Evolutionary conservation across 225 moss, liverwort and hornwort species (phyloP), one percentile per base, ranked within the genome.

Genomic region (Physcomitrellopsis africana): DNA sequence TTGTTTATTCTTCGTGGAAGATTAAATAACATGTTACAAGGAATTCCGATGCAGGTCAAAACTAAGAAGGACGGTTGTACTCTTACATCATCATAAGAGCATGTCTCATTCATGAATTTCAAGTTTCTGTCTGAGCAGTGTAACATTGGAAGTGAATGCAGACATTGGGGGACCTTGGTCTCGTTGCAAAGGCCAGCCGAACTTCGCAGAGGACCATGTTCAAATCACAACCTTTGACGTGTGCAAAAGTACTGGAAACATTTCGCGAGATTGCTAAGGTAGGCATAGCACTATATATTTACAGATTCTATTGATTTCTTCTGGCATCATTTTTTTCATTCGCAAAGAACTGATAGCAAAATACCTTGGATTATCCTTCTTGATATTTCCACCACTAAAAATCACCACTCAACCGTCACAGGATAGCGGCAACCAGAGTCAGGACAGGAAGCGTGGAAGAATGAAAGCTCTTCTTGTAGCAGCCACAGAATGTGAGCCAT

Each of bases 261-360:
- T 99, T 99, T 75, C 92, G 92, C 41, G 78, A 89, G 64, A 99
- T 99, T 78, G 99, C 99, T 16, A 91, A 99, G 92, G 99, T 91
- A 80, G 71, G 81, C 42, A 68, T 24, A 58, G 52, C 60, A 13
- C 60, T 16, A 73, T 32, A 63, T 19, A 16, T 63, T 22, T 81
- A 44, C 53, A 29, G 67, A 72, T 67, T 60, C 20, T 59, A 32
- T 5, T 69, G 53, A 60, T 48, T 80, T 67, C 64, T 54, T 77
- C 53, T 64, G 73, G 8, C 60, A 41, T 71, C 10, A 23, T 60
- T 37, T 19, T 67, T 47, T 58, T 60, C 51, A 52, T 76, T 59
- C 0, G 42, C 17, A 55, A 71, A 20, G 20, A 26, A 6, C 27
- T 55, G 23, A 32, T 67, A 19, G 57, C 57, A 57, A 51, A 63